phyloP scores from a whole-genome alignment of 179 eudicot genomes.

The Beta lomatogona region DNA sequence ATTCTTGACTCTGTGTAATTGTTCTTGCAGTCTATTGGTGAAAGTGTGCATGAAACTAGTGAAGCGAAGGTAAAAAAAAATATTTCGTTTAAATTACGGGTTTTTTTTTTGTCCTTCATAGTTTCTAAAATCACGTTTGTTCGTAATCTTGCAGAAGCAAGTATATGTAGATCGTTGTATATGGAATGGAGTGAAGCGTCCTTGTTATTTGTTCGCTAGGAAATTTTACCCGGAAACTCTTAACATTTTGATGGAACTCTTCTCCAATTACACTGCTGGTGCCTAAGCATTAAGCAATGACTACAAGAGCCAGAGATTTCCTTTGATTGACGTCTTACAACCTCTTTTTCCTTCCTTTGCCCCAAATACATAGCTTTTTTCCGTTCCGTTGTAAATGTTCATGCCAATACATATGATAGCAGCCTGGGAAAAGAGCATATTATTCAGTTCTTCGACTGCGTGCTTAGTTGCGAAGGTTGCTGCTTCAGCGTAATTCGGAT shows the following conservation, averaged over 20 bases:
- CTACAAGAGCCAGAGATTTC: constrained; percentile 9
- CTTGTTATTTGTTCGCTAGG: constrained; percentile 89
- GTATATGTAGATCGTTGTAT: constrained; percentile 60
- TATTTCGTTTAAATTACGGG: not conserved
- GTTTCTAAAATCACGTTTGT: not conserved
- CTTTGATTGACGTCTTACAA: constrained; percentile 29
- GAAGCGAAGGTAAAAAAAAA: constrained; percentile 57
- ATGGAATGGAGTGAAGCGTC: constrained; percentile 89
- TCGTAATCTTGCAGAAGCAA: constrained; percentile 56
- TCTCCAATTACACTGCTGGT: constrained; percentile 71
- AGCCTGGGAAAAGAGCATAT: constrained; percentile 8
- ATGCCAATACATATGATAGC: constrained; percentile 12
- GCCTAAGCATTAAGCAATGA: constrained; percentile 25
- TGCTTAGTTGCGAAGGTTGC: constrained; percentile 9
- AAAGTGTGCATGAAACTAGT: constrained; percentile 84
- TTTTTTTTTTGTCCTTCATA: not conserved
- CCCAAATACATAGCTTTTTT: constrained; percentile 16
- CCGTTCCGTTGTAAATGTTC: constrained; percentile 34
- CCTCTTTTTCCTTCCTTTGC: constrained; percentile 15
- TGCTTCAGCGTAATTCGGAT: constrained; percentile 27
- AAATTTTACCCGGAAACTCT: constrained; percentile 91
- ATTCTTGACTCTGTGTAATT: not conserved
- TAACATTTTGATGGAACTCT: constrained; percentile 57
- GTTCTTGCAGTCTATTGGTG: constrained; percentile 72
- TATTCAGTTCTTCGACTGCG: constrained; percentile 9